Evolutionary conservation across 805 yeast genomes (phyloP).

Genomic region (Cyberlindnera suaveolens): DNA sequence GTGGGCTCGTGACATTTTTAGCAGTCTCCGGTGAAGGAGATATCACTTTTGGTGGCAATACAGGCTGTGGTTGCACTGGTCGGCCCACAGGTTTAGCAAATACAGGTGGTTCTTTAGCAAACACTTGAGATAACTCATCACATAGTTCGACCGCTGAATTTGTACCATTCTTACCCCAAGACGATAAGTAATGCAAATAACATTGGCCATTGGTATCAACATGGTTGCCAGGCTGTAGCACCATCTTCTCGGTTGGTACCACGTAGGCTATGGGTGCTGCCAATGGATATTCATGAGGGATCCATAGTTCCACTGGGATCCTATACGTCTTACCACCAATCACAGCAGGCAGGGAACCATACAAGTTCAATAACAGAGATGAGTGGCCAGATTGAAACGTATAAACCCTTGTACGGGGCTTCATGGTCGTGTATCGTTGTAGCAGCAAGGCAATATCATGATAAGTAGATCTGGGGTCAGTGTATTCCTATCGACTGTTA

Average conservation of each 20-base stretch:
- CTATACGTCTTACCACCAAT: conserved; percentile 27
- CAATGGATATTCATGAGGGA: conserved; percentile 68
- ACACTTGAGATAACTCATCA: conserved; percentile 27
- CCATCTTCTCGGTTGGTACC: conserved; percentile 41
- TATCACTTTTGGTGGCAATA: conserved; percentile 30
- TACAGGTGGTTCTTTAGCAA: conserved; percentile 42
- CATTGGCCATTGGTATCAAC: conserved; percentile 68
- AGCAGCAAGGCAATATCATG: conserved; percentile 55
- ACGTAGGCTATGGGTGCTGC: conserved; percentile 63
- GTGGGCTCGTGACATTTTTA: conserved; percentile 17
- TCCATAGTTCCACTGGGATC: conserved; percentile 69
- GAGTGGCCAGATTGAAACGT: conserved; percentile 54
- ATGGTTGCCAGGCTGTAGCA: conserved; percentile 53
- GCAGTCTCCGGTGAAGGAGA: background rate
- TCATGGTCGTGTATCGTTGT: conserved; percentile 44
- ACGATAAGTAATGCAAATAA: conserved; percentile 57
- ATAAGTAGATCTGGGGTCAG: conserved; percentile 50
- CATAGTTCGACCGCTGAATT: conserved; percentile 30
- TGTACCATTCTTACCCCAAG: conserved; percentile 50
- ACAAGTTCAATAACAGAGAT: conserved; percentile 53
- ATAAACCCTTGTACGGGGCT: conserved; percentile 64
- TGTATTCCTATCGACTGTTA: conserved; percentile 38
- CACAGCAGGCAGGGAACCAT: conserved; percentile 45
- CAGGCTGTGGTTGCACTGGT: conserved; percentile 16
- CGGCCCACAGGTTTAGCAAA: conserved; percentile 25